These are phyloP conservation scores for Avena eriantha DNA, from an alignment of 176 grass and related monocot species.

Conservation along the genomic window DNA sequence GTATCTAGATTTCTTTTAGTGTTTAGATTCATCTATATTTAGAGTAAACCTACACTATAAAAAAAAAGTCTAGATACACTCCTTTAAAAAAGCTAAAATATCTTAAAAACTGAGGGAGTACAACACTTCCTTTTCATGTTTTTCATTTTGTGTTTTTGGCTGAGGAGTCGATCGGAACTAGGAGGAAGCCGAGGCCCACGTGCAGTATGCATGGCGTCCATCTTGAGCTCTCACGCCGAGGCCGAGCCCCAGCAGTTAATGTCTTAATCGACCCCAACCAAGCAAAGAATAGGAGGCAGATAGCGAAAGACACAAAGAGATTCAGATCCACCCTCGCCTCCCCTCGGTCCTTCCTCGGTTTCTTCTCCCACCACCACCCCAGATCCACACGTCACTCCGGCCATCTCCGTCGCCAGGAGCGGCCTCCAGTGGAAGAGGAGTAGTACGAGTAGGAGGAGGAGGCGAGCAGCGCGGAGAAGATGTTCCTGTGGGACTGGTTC, in stretches of 20 bases:
- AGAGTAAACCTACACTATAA: no score
- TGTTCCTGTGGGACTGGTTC: slow-evolving; percentile 78
- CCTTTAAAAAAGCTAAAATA: no score
- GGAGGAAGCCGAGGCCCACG: slow-evolving; percentile 6
- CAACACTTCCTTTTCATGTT: no score
- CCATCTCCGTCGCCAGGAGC: slow-evolving; percentile 28
- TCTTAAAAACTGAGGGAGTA: no score
- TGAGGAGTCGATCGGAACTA: not conserved
- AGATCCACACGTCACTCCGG: slow-evolving; percentile 26
- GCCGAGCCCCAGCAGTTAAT: slow-evolving; percentile 35
- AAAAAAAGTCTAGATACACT: no score
- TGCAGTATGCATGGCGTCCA: slow-evolving; percentile 13
- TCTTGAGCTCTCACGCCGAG: slow-evolving; percentile 18
- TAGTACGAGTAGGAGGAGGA: not conserved
- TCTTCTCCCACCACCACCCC: slow-evolving; percentile 34
- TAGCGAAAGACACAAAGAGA: not conserved
- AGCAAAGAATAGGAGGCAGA: slow-evolving; percentile 33
- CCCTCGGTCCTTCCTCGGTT: slow-evolving; percentile 4
- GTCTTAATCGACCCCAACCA: slow-evolving; percentile 34
- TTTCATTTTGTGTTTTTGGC: no score
- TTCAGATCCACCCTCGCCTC: slow-evolving; percentile 33
- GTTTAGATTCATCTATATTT: no score
- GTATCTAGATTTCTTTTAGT: no score
- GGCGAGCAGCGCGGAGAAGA: slow-evolving; percentile 16
- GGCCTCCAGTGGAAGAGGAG: not conserved